A percentile compares a stretch with the other conserved stretches of the same genome.
Conservation (phyloP, 108 stramenopile genomes). For the Thalassiosira profunda region DNA sequence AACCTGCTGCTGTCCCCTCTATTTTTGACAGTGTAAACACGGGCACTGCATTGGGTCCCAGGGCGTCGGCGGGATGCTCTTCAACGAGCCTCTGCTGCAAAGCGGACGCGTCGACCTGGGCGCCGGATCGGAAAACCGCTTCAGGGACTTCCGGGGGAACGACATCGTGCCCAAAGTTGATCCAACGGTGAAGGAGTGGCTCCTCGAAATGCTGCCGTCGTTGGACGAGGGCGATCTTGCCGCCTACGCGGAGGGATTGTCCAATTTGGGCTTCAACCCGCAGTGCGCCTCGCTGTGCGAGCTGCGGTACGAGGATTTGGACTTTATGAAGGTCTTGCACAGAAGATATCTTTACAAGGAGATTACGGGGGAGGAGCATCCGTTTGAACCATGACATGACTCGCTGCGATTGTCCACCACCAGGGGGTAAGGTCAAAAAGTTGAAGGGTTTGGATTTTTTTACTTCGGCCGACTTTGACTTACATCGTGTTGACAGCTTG, state of each 20-base stretch:
- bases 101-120: constrained; percentile 35
- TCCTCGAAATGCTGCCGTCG: constrained; percentile 29
- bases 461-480: too few species aligned
- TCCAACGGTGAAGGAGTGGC: constrained; percentile 19
- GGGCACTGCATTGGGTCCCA: constrained; percentile 23
- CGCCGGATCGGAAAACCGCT: constrained; percentile 13
- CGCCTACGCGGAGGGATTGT: constrained; percentile 13
- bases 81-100: constrained; percentile 24
- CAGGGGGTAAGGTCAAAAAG: too few species aligned
- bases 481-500: too few species aligned
- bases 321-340: constrained; percentile 48
- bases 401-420: too few species aligned
- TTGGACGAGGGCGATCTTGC: constrained; percentile 10
- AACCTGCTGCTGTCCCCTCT: too few species aligned
- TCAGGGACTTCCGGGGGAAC: constrained; percentile 14
- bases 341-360: constrained; percentile 42
- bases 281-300: constrained; percentile 36
- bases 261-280: constrained; percentile 41
- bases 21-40: too few species aligned
- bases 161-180: too few species aligned
- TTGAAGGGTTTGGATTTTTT: too few species aligned
- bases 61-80: constrained; percentile 37
- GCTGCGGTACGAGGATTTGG: constrained; percentile 34
- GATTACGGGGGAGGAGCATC: constrained; percentile 30
- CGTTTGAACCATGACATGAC: too few species aligned